Percentiles rank a stretch among this genome's conserved stretches.
Conservation (phyloP, 2,329 filamentous ascomycete genomes). For the Epichloe elymi region DNA sequence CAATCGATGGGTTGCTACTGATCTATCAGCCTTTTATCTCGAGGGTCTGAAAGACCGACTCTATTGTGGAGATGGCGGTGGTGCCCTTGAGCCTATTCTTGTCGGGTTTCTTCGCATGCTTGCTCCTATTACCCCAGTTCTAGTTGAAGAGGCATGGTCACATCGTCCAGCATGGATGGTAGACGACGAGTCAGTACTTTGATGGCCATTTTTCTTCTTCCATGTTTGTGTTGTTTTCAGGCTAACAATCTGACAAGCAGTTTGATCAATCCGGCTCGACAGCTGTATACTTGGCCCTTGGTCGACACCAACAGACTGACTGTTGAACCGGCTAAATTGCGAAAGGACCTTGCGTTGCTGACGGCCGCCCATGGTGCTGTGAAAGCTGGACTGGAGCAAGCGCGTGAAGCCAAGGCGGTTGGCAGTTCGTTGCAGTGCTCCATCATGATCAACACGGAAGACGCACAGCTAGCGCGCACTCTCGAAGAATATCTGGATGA, state of each 20-base stretch:
- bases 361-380: constrained; percentile 49
- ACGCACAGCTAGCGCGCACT: constrained; percentile 18
- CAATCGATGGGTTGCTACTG: constrained; percentile 68
- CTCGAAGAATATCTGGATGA: constrained; percentile 34
- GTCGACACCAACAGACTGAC: constrained; percentile 27
- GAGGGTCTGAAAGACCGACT: constrained; percentile 84
- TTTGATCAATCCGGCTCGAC: constrained; percentile 27
- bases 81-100: constrained; percentile 54
- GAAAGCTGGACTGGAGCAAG: constrained; percentile 62
- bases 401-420: constrained; percentile 56
- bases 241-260: constrained; percentile 12
- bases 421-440: constrained; percentile 72
- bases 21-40: constrained; percentile 88
- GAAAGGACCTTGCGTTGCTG: constrained; percentile 32
- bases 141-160: constrained; percentile 83
- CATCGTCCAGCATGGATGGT: constrained; percentile 56
- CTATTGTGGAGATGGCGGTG: constrained; percentile 65
- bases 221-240: neutral
- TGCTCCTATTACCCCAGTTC: constrained; percentile 64
- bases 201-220: neutral
- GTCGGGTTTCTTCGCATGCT: constrained; percentile 65
- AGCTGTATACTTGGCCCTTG: constrained; percentile 33
- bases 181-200: constrained; percentile 25
- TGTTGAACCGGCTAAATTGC: constrained; percentile 25
- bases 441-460: constrained; percentile 42